Conservation (phyloP, 345 rosid species). For the Hibiscus tridactylites region DNA sequence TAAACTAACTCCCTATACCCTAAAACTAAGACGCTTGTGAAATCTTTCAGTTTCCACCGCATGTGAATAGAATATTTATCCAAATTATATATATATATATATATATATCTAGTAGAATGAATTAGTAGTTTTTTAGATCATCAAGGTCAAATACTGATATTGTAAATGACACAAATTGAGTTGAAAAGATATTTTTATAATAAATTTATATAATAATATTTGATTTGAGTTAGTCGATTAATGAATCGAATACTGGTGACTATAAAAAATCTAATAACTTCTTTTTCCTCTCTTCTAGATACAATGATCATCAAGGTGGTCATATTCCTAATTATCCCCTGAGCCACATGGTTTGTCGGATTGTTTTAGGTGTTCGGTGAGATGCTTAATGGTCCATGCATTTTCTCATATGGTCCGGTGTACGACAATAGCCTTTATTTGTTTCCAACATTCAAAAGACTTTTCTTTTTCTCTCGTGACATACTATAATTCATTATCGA, state of each 20-base stretch:
- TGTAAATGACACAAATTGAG: too few species aligned
- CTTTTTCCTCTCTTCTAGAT: neutral
- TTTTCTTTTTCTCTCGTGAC: neutral
- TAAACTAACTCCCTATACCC: too few species aligned
- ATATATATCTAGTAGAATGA: too few species aligned
- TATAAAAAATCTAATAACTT: neutral
- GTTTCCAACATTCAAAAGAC: neutral
- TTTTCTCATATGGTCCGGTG: neutral
- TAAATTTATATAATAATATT: too few species aligned
- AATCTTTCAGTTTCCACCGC: too few species aligned
- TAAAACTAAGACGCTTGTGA: too few species aligned
- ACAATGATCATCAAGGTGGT: constrained; percentile 20
- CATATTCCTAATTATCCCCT: constrained; percentile 14
- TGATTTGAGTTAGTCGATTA: too few species aligned
- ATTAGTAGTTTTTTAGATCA: too few species aligned
- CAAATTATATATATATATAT: too few species aligned
- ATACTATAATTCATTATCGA: neutral
- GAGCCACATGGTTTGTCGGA: constrained; percentile 37
- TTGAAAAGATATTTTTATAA: too few species aligned
- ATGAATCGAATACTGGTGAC: neutral
- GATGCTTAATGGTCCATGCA: neutral
- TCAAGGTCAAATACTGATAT: too few species aligned
- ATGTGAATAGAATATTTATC: too few species aligned
- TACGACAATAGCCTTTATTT: neutral
- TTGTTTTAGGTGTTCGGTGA: neutral